Evolutionary conservation across 1,139 yeast genomes (phyloP), one percentile per base, ranked within the genome.

Genomic region (Hemisphaericaspora xylanilytica): DNA sequence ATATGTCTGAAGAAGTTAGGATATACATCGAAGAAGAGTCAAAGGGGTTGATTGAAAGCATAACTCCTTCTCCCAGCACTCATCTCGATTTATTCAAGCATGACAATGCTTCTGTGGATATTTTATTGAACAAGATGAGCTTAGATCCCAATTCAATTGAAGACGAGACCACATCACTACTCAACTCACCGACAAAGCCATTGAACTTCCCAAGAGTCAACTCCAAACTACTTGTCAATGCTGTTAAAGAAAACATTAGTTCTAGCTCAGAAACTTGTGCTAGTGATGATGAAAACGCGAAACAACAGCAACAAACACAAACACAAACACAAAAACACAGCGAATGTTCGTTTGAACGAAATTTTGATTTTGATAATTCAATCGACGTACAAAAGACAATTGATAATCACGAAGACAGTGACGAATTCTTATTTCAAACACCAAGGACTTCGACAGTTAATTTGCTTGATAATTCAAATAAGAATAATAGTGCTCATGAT

Each of bases 211-310:
- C 65, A 10, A 49, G 47, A 28, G 39, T 47, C 30, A 42, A 45
- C 36, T 36, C 41, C n/a, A 43, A 37, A 36, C 40, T 42, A 8
- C 16, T 22, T 12, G 26, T 40, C 42, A 70, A 60, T 39, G 63
- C 64, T 44, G 66, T 13, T 18, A 25, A 28, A 15, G 22, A 14
- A 3, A n/a, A 13, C 13, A 16, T 26, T 4, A 28, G 62, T 45
- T 68, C 75, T 4, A 63, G 70, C 40, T 64, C 75, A 4, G 77
- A 70, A 39, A 71, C 77, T 8, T 70, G 59, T 37, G 66, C 66
- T 17, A 65, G 70, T 43, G 74, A 68, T 17, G 39, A 40, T 16
- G 51, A 52, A 5, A 43, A 35, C 26, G 26, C 5, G 11, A 26
- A 26, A 29, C 41, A 37, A 33, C 28, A 25, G 30, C 16, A 26